phyloP scores from a whole-genome alignment of 1,284 basidiomycete genomes.

The Papiliotrema flavescens region DNA sequence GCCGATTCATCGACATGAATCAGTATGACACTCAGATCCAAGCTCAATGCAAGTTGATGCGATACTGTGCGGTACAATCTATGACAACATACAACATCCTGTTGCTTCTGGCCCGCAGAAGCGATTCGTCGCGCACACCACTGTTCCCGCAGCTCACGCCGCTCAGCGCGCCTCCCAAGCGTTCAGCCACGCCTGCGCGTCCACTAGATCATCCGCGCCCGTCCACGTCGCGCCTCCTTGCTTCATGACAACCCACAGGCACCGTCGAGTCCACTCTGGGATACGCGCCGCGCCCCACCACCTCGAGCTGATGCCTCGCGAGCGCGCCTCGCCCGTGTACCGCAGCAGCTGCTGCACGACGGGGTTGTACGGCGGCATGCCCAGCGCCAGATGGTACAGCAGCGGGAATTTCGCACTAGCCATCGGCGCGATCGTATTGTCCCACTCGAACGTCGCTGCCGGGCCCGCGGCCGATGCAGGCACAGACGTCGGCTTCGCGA shows the following conservation, averaged over 20 bases:
- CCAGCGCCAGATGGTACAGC: slow-evolving; percentile 12
- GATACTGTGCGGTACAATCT: too few species aligned
- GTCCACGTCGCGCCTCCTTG: slow-evolving; percentile 27
- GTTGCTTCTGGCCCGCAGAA: background rate
- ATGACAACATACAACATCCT: background rate
- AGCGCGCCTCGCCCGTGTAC: slow-evolving; percentile 15
- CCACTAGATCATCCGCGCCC: slow-evolving; percentile 38
- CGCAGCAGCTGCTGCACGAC: slow-evolving; percentile 10
- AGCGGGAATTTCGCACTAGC: slow-evolving; percentile 27
- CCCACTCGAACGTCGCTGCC: slow-evolving; percentile 15
- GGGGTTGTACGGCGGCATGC: slow-evolving; percentile 7
- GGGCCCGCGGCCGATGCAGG: slow-evolving; percentile 14
- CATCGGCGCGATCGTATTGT: slow-evolving; percentile 22
- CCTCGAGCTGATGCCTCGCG: slow-evolving; percentile 33
- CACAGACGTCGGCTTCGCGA: slow-evolving; percentile 13
- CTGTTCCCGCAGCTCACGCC: background rate
- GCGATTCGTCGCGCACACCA: background rate
- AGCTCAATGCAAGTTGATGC: too few species aligned
- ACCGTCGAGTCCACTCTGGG: slow-evolving; percentile 24
- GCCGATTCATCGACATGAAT: too few species aligned
- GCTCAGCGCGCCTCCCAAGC: background rate
- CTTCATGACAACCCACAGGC: slow-evolving; percentile 28
- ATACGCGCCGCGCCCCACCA: slow-evolving; percentile 41
- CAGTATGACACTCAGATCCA: too few species aligned
- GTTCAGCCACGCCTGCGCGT: slow-evolving; percentile 15